These are phyloP conservation scores for Boletus vermiculosoides DNA, from an alignment of 768 basidiomycete genomes.

Conservation along the genomic window DNA sequence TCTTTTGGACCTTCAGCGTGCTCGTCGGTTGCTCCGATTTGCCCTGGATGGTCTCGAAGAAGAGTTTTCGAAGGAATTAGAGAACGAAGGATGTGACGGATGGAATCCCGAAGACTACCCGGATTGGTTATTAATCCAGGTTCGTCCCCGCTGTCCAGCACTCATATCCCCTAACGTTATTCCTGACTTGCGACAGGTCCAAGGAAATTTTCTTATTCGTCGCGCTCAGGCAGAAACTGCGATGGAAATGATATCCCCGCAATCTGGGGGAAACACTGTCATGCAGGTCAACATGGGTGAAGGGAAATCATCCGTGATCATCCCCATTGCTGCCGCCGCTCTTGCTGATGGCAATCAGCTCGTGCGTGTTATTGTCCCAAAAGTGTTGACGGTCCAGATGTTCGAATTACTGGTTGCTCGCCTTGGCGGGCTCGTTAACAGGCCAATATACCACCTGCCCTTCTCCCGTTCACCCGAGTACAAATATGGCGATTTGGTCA, in stretches of 20 bases:
- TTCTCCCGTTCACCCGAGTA: too few relatives aligned
- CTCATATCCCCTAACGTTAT: neutral
- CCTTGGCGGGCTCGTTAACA: too few relatives aligned
- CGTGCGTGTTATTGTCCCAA: slow-evolving; percentile 37
- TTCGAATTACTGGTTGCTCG: too few relatives aligned
- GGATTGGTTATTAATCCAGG: neutral
- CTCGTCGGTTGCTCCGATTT: too few relatives aligned
- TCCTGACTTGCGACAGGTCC: neutral
- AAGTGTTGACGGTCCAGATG: too few relatives aligned
- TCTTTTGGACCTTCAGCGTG: too few relatives aligned
- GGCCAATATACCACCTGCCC: too few relatives aligned
- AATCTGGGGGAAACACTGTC: neutral
- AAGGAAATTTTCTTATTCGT: too few relatives aligned
- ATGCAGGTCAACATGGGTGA: slow-evolving; percentile 51
- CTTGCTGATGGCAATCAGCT: neutral
- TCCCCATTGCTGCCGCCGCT: neutral
- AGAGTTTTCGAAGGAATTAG: slow-evolving; percentile 20
- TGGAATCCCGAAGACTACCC: neutral
- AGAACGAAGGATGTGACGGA: neutral
- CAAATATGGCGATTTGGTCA: too few relatives aligned
- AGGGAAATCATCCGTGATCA: too few relatives aligned
- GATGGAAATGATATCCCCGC: neutral
- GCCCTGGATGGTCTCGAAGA: too few relatives aligned
- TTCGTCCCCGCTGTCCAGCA: slow-evolving; percentile 12
- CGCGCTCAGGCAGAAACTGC: slow-evolving; percentile 42